These are phyloP conservation scores for Colletotrichum neosansevieriae DNA, from an alignment of 2,329 filamentous ascomycete species.

Conservation along the genomic window DNA sequence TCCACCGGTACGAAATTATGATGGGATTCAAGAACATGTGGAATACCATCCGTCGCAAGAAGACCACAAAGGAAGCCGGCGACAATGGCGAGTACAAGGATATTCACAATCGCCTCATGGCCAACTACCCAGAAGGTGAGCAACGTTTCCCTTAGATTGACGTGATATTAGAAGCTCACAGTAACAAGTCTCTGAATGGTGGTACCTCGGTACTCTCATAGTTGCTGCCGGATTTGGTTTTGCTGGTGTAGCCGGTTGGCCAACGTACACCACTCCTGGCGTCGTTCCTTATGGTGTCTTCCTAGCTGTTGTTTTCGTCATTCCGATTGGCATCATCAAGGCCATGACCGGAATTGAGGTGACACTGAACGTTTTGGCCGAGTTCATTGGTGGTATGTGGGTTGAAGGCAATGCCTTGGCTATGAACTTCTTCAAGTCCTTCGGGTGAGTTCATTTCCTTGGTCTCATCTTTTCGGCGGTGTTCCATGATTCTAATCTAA, in stretches of 20 bases:
- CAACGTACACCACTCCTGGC: slow-evolving; percentile 55
- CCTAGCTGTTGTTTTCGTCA: slow-evolving; percentile 57
- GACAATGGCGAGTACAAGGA: slow-evolving; percentile 53
- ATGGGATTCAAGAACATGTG: slow-evolving; percentile 46
- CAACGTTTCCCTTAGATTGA: too few relatives aligned
- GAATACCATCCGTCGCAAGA: slow-evolving; percentile 47
- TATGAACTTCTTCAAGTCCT: slow-evolving; percentile 61
- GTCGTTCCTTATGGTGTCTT: slow-evolving; percentile 56
- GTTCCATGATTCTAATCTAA: too few relatives aligned
- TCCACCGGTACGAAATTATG: slow-evolving; percentile 47
- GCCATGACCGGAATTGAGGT: slow-evolving; percentile 58
- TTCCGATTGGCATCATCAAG: slow-evolving; percentile 59
- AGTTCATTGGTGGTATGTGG: slow-evolving; percentile 60
- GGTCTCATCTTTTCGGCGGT: not conserved
- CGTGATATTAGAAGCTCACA: not conserved
- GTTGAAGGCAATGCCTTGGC: slow-evolving; percentile 58
- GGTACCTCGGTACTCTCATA: slow-evolving; percentile 52
- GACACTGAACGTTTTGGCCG: slow-evolving; percentile 60
- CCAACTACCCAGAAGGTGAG: slow-evolving; percentile 46
- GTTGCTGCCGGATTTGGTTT: slow-evolving; percentile 52
- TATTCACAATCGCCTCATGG: slow-evolving; percentile 50
- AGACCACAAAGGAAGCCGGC: slow-evolving; percentile 43
- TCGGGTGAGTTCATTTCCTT: slow-evolving; percentile 20
- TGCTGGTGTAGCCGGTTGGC: slow-evolving; percentile 54
- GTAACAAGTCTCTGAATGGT: slow-evolving; percentile 54